Conservation (phyloP, 768 basidiomycete species). For the Termitomyces titanicus region DNA sequence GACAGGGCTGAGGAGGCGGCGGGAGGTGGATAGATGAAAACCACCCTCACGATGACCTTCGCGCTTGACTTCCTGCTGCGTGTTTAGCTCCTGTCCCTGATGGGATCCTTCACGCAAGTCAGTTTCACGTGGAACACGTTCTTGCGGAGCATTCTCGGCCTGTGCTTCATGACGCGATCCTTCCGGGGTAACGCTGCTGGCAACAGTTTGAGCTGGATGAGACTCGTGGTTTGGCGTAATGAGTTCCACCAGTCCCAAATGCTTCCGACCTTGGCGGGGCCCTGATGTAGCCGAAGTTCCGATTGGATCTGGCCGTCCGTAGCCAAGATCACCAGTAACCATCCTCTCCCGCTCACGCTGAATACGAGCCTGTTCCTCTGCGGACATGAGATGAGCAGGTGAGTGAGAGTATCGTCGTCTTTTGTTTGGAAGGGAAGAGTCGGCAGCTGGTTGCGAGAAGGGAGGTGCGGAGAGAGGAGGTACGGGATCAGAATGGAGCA, state of each 20-base stretch:
- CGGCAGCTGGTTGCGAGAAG: not conserved
- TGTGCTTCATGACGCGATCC: not conserved
- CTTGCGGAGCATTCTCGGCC: not conserved
- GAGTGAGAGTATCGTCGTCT: conserved; percentile 43
- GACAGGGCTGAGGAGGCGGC: conserved; percentile 24
- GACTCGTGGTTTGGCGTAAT: conserved; percentile 7
- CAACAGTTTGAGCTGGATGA: not conserved
- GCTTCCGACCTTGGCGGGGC: conserved; percentile 20
- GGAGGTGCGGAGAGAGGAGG: conserved; percentile 9
- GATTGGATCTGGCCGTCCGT: conserved; percentile 26
- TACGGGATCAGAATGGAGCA: conserved; percentile 11
- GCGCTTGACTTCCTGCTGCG: not conserved
- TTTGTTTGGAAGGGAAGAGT: conserved; percentile 28
- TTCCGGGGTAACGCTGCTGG: not conserved
- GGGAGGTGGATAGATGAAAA: not conserved
- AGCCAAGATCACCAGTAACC: conserved; percentile 28
- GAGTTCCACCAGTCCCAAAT: conserved; percentile 9
- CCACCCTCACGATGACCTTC: not conserved
- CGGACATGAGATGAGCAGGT: conserved; percentile 20
- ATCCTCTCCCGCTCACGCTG: conserved; percentile 29
- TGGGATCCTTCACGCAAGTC: not conserved
- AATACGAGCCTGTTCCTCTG: conserved; percentile 25
- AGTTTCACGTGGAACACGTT: not conserved
- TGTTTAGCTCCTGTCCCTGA: not conserved
- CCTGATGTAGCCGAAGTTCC: conserved; percentile 8